Evolutionary conservation across 2,329 filamentous ascomycete genomes (phyloP).

Genomic region (Polychaeton citri): DNA sequence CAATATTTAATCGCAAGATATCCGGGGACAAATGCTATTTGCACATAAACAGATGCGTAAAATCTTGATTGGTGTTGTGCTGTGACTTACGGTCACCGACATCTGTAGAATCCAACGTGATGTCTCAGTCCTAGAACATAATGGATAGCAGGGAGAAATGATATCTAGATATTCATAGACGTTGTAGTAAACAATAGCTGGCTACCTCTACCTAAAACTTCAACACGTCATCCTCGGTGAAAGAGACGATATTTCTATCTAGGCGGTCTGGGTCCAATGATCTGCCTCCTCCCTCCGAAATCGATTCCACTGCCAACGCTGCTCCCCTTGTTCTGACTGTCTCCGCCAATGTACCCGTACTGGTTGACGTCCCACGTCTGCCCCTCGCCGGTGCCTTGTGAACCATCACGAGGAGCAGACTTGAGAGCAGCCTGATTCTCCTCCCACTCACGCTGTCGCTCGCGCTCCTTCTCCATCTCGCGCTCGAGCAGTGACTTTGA

Average conservation of each 20-base stretch:
- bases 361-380: conserved; percentile 64
- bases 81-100: too few relatives aligned
- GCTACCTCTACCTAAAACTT: neutral
- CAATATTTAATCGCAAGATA: too few relatives aligned
- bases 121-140: too few relatives aligned
- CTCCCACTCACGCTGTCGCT: conserved; percentile 70
- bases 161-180: too few relatives aligned
- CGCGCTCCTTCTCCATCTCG: conserved; percentile 68
- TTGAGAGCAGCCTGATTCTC: conserved; percentile 54
- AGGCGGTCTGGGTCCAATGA: conserved; percentile 63
- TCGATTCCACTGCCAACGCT: conserved; percentile 44
- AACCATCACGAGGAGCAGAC: conserved; percentile 38
- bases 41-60: too few relatives aligned
- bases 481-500: conserved; percentile 60
- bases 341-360: conserved; percentile 64
- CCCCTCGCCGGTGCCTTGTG: conserved; percentile 54
- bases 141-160: too few relatives aligned
- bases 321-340: conserved; percentile 55
- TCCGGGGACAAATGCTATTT: too few relatives aligned
- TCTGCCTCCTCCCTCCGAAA: conserved; percentile 59
- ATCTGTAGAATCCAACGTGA: too few relatives aligned
- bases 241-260: conserved; percentile 23
- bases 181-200: conserved; percentile 6
- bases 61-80: too few relatives aligned
- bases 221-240: neutral